Base-by-base conservation (phyloP, 306 rosid genomes). In the Adenanthera pavonina region DNA sequence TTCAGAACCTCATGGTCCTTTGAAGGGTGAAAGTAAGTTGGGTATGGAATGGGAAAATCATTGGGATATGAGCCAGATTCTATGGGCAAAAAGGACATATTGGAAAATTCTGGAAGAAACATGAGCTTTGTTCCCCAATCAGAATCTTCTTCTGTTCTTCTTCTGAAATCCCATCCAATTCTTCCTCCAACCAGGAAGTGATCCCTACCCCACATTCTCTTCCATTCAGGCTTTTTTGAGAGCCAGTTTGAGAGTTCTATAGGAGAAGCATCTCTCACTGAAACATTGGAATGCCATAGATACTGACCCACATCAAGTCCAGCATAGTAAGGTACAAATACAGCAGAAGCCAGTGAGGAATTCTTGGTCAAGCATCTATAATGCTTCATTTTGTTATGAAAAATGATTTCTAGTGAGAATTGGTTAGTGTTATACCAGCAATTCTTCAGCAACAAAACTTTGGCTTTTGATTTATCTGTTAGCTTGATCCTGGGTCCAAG, bases 111-210 rank as follows among this genome's bases (percentile, higher is more conserved):
- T 0, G 95, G 95, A 36, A 91, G 72, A 47, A 83, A 60, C 93
- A 86, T 86, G 1, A 89, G 85, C 44, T 87, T 89, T 8, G 90
- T 82, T 3, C 93, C 95, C 95, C 95, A 91, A 0, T 57, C 89
- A 74, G 81, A 40, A 5, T 89, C 71, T 5, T 77, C 14, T 0
- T 86, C 90, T 8, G 84, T 46, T 66, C 0, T 38, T 77, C 95
- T 87, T 30, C 89, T 84, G 38, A 83, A 89, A 82, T 91, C 95
- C 81, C 71, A 88, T 52, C 85, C 68, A 59, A 85, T 69, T 47
- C 95, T 91, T n/a, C 93, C 92, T 69, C 84, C 85, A 77, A 89
- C 72, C 8, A 91, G 13, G 82, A 89, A 91, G 76, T 89, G 95
- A 67, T 91, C 95, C 14, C 84, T 88, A 10, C 93, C 95, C 83